Conservation (phyloP, 192 early-diverging fungal genomes). For the Rhizophagus clarus region DNA sequence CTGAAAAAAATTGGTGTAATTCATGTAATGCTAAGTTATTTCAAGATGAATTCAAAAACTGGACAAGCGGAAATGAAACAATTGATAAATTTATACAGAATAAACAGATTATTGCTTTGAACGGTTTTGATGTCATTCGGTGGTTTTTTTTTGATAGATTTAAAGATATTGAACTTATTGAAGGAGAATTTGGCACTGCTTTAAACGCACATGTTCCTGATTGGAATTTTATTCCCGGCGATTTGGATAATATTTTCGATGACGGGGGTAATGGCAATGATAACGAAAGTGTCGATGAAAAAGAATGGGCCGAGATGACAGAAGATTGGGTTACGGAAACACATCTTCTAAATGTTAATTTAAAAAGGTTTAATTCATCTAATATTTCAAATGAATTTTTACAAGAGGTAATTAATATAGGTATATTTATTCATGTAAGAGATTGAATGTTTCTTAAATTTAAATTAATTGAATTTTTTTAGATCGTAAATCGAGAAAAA, state of each 20-base stretch:
- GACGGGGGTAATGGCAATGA: too few species aligned
- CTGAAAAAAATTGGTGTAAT: too few species aligned
- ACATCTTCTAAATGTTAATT: not conserved
- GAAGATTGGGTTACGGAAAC: not conserved
- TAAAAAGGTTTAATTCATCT: not conserved
- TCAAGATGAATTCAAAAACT: not conserved
- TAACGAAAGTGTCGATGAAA: too few species aligned
- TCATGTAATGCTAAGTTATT: too few species aligned
- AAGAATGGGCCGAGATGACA: not conserved
- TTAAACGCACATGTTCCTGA: not conserved
- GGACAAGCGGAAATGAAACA: not conserved
- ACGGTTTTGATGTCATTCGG: not conserved
- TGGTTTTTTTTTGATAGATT: not conserved
- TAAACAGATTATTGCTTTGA: not conserved
- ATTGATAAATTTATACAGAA: constrained; percentile 9
- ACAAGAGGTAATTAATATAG: not conserved
- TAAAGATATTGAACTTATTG: not conserved
- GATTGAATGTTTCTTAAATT: too few species aligned
- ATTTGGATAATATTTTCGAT: too few species aligned
- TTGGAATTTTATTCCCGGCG: not conserved
- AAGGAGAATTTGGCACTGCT: constrained; percentile 12
- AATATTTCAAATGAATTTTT: not conserved
- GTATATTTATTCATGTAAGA: too few species aligned
- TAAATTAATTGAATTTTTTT: not conserved
- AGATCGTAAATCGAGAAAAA: not conserved